Conservation (phyloP, 306 rosid species). For the Acacia crassicarpa region DNA sequence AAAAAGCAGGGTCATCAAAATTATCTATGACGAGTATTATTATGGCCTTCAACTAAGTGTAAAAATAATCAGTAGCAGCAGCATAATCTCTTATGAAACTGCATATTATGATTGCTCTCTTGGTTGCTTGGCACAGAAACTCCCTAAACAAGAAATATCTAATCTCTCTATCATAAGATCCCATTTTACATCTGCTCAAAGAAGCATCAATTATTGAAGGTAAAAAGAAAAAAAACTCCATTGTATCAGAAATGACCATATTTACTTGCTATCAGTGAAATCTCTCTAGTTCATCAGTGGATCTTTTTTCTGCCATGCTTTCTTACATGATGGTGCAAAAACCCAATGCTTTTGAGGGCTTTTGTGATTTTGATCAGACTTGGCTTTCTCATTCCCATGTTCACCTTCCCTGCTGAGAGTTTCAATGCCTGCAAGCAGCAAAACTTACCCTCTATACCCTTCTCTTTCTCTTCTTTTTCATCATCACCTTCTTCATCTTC, state of each 20-base stretch:
- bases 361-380: slow-evolving; percentile 74
- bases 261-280: slow-evolving; percentile 41
- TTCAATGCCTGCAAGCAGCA: slow-evolving; percentile 94
- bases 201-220: neutral
- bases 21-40: slow-evolving; percentile 15
- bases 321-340: slow-evolving; percentile 55
- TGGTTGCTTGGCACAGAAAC: neutral
- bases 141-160: neutral
- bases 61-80: slow-evolving; percentile 8
- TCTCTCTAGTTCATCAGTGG: slow-evolving; percentile 47
- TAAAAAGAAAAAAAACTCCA: neutral
- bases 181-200: neutral
- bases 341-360: slow-evolving; percentile 82
- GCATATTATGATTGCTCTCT: neutral
- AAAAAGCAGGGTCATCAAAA: slow-evolving; percentile 24
- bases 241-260: slow-evolving; percentile 39
- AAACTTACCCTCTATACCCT: slow-evolving; percentile 51
- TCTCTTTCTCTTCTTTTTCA: slow-evolving; percentile 10
- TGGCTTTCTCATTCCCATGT: slow-evolving; percentile 84
- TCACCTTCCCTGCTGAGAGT: slow-evolving; percentile 85
- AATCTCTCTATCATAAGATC: neutral
- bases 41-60: neutral
- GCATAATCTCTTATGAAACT: slow-evolving; percentile 21
- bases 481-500: neutral
- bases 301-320: slow-evolving; percentile 61